Evolutionary conservation across 169 alveolate species (phyloP).

Genomic region (Eimeria tenella): DNA sequence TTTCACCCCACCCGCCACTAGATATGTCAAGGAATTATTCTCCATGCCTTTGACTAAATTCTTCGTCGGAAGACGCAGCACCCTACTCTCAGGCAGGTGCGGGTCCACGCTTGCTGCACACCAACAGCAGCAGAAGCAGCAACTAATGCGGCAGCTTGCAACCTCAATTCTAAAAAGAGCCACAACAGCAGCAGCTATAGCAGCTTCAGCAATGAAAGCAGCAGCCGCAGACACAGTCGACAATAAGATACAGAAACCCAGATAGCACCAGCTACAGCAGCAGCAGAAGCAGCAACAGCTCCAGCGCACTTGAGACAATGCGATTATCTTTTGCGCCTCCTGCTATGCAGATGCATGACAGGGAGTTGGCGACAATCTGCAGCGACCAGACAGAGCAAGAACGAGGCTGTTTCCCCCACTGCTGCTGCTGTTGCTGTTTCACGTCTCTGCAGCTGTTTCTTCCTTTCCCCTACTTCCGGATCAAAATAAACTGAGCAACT

Average conservation of each 20-base stretch:
- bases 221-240: not conserved
- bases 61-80: conserved; percentile 43
- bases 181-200: not conserved
- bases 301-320: not conserved
- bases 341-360: conserved; percentile 18
- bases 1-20: conserved; percentile 13
- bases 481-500: too few species aligned
- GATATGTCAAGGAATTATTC: conserved; percentile 31
- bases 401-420: not conserved
- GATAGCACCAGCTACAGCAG: not conserved
- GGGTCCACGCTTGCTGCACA: conserved; percentile 42
- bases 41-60: conserved; percentile 8
- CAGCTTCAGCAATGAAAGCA: not conserved
- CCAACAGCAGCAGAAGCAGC: conserved; percentile 11
- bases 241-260: not conserved
- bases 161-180: not conserved
- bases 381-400: not conserved
- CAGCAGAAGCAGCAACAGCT: conserved; percentile 26
- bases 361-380: conserved; percentile 32
- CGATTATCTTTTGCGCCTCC: conserved; percentile 6
- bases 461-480: not conserved
- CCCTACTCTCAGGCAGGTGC: conserved; percentile 45
- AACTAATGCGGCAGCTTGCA: conserved; percentile 18
- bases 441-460: not conserved
- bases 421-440: not conserved